Evolutionary conservation across 768 basidiomycete species (phyloP), one percentile per base, ranked within the genome.

Genomic region (Kwoniella dejecticola): DNA sequence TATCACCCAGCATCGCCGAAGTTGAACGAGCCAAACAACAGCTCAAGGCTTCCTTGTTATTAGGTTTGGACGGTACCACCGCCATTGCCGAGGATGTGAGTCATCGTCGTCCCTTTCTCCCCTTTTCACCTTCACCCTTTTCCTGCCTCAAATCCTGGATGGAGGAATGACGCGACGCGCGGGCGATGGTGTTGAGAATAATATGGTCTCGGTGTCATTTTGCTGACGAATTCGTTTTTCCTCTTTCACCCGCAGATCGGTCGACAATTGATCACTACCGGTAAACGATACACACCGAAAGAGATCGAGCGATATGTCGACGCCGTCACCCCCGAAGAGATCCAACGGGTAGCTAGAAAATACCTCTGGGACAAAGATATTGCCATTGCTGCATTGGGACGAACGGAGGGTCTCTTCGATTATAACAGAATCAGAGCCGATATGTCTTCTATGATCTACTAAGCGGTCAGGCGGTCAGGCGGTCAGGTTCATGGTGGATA

Each of bases 1-100:
- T 90, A 62, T 84, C 86, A 12, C 93, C 94, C 5, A 88, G 88
- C 2, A 83, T 85, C 31, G 84, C 86, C 31, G 93, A 95, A 81
- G 92, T 97, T 64, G 94, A 97, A 84, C 86, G 96, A 47, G 93
- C 95, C 52, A 99, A 99, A 85, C 92, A 89, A 76, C 96, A 98
- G 82, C 87, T 98, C 70, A 99, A 98, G 84, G 94, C 95, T 53
- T 89, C 88, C 58, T 82, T 98, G 68, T 82, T 99, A 42, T 85
- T 99, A 50, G 84, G 88, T 60, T 83, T 98, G 42, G 96, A 98
- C 71, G 96, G 96, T n/a, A 89, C 91, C 17, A 97, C 93, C 30
- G 91, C 93, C 53, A 85, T 94, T 64, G 95, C 96, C 31, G 96
- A 99, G 83, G 96, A 99, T 74, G 77, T 78, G 53, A 72, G 77